Percentiles rank a stretch among this genome's conserved stretches.
These are phyloP conservation scores for Mycosarcoma mackinlayi DNA, from an alignment of 1,284 basidiomycete species.

Conservation along the genomic window DNA sequence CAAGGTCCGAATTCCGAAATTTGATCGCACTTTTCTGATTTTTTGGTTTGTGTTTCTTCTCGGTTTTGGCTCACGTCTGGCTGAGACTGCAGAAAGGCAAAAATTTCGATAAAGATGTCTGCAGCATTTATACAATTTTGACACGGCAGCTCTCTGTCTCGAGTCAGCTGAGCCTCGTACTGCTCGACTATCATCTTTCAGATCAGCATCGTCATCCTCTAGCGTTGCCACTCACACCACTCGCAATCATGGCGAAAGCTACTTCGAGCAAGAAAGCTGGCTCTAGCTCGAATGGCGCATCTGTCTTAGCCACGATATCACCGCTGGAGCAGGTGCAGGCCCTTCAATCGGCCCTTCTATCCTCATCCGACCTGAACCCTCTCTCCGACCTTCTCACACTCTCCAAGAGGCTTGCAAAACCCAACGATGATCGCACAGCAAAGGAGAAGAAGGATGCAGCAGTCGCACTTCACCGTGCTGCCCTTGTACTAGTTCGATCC, in stretches of 20 bases:
- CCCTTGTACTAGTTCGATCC: conserved; percentile 37
- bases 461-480: conserved; percentile 22
- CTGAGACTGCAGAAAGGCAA: conserved; percentile 1
- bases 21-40: conserved; percentile 6
- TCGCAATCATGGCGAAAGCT: conserved; percentile 18
- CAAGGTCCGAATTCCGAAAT: conserved; percentile 18
- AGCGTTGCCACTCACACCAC: neutral
- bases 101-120: conserved; percentile 28
- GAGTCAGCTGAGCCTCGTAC: too few species aligned
- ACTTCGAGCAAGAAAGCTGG: conserved; percentile 26
- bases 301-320: neutral
- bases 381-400: conserved; percentile 55
- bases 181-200: neutral
- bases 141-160: too few species aligned
- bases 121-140: too few species aligned
- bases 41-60: conserved; percentile 5
- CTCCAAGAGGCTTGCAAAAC: conserved; percentile 25
- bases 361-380: conserved; percentile 60
- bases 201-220: neutral
- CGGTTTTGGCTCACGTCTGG: too few species aligned
- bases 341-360: conserved; percentile 46
- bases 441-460: conserved; percentile 40
- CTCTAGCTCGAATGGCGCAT: conserved; percentile 2
- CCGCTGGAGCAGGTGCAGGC: conserved; percentile 33
- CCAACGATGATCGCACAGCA: conserved; percentile 6